Base-by-base conservation (phyloP, 768 basidiomycete species). In the Psilocybe subaeruginosa region DNA sequence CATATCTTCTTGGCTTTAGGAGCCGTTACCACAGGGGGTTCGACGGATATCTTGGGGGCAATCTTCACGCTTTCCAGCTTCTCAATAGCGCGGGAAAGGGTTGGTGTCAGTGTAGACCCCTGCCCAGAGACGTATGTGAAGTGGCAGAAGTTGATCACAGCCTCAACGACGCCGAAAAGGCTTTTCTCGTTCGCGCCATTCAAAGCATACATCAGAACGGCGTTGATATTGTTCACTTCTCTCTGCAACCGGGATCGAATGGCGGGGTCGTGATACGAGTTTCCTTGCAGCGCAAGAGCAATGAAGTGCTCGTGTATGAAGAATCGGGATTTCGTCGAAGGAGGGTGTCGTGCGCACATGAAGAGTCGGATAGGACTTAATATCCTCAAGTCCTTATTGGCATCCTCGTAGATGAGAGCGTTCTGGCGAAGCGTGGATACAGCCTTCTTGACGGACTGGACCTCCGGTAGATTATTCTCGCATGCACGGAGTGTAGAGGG, bases 331-430 rank as follows among this genome's bases (percentile, higher is more conserved):
- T 67, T 51, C 3, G 29, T 23, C 2, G 69, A 62, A 5, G 73
- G 71, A 1, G 69, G 69, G 52, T 70, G 59, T 37, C 65, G 68
- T 23, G 63, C 60, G 17, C 53, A 47, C 46, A 71, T 66, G 56
- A 66, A 70, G 4, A 72, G 66, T 19, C 73, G 67, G 51, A 75
- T 70, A 8, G 72, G 73, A 17, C 69, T 73, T 17, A 74, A 64
- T 14, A 74, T 61, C 14, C 73, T 68, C 17, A 72, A 52, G 23
- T 59, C 61, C 6, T 64, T 64, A 47, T 66, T 48, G 3, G 59
- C 43, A 52, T 69, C 71, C 50, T 68, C 64, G 45, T 65, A 71
- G 5, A 72, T 57, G 6, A 70, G 64, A 7, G 69, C 69, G 50
- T 71, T 74, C 46, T 73, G 72, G 4, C 68, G 68, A 14, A 74